Conservation (phyloP, 495 filamentous ascomycete genomes). For the Daldinia caldariorum region DNA sequence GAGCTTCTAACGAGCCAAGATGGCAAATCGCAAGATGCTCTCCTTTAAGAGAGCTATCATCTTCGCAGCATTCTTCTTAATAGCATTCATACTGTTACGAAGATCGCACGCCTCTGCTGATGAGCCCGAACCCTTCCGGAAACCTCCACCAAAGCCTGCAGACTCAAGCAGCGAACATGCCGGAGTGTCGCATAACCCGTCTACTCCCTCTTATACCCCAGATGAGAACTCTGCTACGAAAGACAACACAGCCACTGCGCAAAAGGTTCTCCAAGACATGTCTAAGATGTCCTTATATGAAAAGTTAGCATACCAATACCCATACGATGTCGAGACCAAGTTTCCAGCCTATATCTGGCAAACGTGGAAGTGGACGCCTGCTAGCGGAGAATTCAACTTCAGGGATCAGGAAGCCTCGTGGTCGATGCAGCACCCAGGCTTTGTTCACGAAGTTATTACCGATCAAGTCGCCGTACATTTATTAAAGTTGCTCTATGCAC, state of each 20-base stretch:
- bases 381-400: constrained; percentile 81
- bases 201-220: constrained; percentile 40
- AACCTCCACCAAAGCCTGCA: constrained; percentile 53
- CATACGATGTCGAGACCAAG: constrained; percentile 84
- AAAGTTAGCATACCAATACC: constrained; percentile 90
- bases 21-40: constrained; percentile 54
- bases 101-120: constrained; percentile 61
- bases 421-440: constrained; percentile 88
- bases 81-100: constrained; percentile 75
- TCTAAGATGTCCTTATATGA: constrained; percentile 76
- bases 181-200: constrained; percentile 42
- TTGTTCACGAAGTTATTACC: constrained; percentile 96
- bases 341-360: constrained; percentile 99
- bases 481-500: constrained; percentile 84
- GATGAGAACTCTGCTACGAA: constrained; percentile 25
- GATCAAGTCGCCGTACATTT: constrained; percentile 84
- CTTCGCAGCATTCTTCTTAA: constrained; percentile 72
- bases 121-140: constrained; percentile 44
- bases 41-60: constrained; percentile 79
- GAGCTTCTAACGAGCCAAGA: constrained; percentile 6
- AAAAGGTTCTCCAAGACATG: constrained; percentile 62
- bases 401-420: constrained; percentile 88
- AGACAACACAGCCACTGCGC: constrained; percentile 46
- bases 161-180: constrained; percentile 34
- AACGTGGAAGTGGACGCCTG: constrained; percentile 94